Percentiles rank a stretch among this genome's conserved stretches.
Evolutionary conservation across 495 filamentous ascomycete genomes (phyloP).

Genomic region (Penicillium steckii): DNA sequence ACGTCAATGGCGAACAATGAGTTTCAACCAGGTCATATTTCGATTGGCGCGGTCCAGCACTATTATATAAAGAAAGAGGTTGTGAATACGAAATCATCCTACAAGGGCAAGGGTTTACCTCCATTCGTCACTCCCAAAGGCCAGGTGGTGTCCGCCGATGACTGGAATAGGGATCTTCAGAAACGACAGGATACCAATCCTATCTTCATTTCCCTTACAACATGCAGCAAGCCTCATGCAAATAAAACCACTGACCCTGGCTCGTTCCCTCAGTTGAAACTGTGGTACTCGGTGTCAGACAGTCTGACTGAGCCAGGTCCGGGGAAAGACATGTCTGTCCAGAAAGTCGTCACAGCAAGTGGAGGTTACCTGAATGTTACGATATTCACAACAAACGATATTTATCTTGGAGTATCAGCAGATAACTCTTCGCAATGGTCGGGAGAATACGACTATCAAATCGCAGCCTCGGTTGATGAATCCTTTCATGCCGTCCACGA

Average conservation of each 20-base stretch:
- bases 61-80: slow-evolving; percentile 52
- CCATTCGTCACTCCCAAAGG: slow-evolving; percentile 21
- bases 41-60: slow-evolving; percentile 54
- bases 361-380: slow-evolving; percentile 55
- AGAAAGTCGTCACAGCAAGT: slow-evolving; percentile 43
- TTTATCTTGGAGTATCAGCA: slow-evolving; percentile 75
- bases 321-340: slow-evolving; percentile 36
- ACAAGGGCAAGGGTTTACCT: slow-evolving; percentile 36
- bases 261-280: slow-evolving; percentile 65
- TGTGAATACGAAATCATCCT: slow-evolving; percentile 34
- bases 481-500: slow-evolving; percentile 63
- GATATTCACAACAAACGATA: slow-evolving; percentile 48
- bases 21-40: slow-evolving; percentile 51
- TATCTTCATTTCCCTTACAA: slow-evolving; percentile 77
- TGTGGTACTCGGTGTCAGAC: slow-evolving; percentile 71
- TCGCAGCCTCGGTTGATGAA: slow-evolving; percentile 78
- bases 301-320: slow-evolving; percentile 70
- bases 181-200: slow-evolving; percentile 29
- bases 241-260: slow-evolving; percentile 30
- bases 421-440: slow-evolving; percentile 56
- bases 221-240: slow-evolving; percentile 68
- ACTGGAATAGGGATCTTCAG: slow-evolving; percentile 20
- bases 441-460: slow-evolving; percentile 69
- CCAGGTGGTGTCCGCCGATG: slow-evolving; percentile 5
- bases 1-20: slow-evolving; percentile 63